A percentile compares a stretch with the other conserved stretches of the same genome.
Evolutionary conservation across 768 basidiomycete genomes (phyloP).

Genomic region (Leccinum truebloodii): DNA sequence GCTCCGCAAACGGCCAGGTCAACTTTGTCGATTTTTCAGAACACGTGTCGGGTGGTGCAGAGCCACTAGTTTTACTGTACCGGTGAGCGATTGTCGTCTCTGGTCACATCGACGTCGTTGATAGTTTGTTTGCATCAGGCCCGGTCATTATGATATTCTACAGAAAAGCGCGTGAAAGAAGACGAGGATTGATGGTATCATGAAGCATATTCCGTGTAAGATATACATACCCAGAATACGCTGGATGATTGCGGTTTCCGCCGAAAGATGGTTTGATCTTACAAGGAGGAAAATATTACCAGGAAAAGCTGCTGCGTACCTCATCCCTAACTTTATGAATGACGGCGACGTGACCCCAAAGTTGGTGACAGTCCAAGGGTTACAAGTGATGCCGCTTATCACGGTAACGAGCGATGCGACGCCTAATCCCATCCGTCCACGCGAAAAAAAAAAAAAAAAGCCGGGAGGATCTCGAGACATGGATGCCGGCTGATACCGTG

Average conservation of each 20-base stretch:
- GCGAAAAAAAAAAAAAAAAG: too few relatives aligned
- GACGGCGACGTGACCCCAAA: too few relatives aligned
- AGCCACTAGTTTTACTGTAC: slow-evolving; percentile 72
- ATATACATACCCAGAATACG: slow-evolving; percentile 10
- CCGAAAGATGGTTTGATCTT: neutral
- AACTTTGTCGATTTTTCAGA: slow-evolving; percentile 69
- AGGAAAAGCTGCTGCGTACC: neutral
- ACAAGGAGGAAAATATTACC: neutral
- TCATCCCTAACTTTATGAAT: too few relatives aligned
- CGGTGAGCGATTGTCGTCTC: slow-evolving; percentile 47
- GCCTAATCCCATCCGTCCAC: too few relatives aligned
- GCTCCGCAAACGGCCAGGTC: slow-evolving; percentile 47
- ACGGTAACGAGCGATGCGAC: too few relatives aligned
- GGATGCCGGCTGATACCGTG: too few relatives aligned
- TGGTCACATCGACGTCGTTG: neutral
- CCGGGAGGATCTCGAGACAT: too few relatives aligned
- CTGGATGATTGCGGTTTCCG: neutral
- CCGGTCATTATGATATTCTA: slow-evolving; percentile 85
- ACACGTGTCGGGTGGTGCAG: slow-evolving; percentile 40
- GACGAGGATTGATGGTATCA: neutral
- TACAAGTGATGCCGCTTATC: too few relatives aligned
- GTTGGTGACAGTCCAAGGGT: too few relatives aligned
- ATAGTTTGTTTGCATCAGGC: slow-evolving; percentile 43
- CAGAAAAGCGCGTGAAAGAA: slow-evolving; percentile 17
- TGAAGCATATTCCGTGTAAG: slow-evolving; percentile 13